Evolutionary conservation across 345 rosid genomes (phyloP), one percentile per base, ranked within the genome.

Genomic region (Eucalyptus rudis): DNA sequence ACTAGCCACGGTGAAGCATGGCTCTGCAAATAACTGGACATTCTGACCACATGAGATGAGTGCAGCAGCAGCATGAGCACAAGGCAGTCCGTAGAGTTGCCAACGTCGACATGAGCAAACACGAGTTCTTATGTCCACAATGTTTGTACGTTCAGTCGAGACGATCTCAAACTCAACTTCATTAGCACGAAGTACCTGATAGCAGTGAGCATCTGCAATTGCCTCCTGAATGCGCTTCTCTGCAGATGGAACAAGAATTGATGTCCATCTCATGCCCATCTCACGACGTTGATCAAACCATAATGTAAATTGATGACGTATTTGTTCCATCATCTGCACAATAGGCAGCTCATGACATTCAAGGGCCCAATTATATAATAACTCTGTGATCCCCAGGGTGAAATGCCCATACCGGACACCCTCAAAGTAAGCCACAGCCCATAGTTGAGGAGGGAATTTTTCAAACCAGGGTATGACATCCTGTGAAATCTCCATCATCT

Each of bases 141-240:
- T 98, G 90, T 98, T 98, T 20, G 99, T 98, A 88, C 99, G 88
- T 95, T 98, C 99, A 0, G 96, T 95, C 6, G 99, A 97, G n/a
- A 97, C 99, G 89, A 97, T 97, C 96, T 97, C 99, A 68, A 97
- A 97, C 93, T 97, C 99, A 13, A 97, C 93, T 93, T 97, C 99
- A 90, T 96, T 97, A 9, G 99, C 99, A 49, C 99, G 96, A 86
- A 97, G 95, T 24, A 97, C 99, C 90, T 96, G 99, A 92, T 98
- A 98, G 95, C 99, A 98, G 87, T 93, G 92, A 68, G 99, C 97
- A 88, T 98, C 99, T 9, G 97, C 93, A 87, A 96, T 93, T 16
- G 98, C 97, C 91, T 98, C 99, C 25, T 90, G 81, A 43, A 98
- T 94, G 86, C 94, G 94, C 89, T 94, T 95, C 95, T 98, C 99